A percentile compares a stretch with the other conserved stretches of the same genome.
phyloP scores from a whole-genome alignment of 2,329 filamentous ascomycete genomes.

The Didymella glomerata region DNA sequence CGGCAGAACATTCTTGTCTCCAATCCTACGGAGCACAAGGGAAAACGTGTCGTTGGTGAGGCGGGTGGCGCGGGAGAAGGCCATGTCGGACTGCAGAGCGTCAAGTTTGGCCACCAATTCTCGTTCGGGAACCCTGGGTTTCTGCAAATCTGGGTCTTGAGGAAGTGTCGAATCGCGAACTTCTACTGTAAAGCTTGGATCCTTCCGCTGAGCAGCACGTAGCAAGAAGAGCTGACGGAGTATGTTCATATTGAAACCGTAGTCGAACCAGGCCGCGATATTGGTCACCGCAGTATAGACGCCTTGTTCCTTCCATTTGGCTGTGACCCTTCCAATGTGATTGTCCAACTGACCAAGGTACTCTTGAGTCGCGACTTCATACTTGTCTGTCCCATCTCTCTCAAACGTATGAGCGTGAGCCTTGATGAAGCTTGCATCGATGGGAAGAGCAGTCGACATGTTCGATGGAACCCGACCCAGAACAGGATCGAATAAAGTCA shows the following conservation, averaged over 20 bases:
- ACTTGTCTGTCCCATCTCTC: slow-evolving; percentile 57
- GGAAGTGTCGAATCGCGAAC: neutral
- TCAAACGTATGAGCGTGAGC: slow-evolving; percentile 72
- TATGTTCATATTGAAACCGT: slow-evolving; percentile 58
- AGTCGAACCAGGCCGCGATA: slow-evolving; percentile 62
- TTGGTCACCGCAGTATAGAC: slow-evolving; percentile 67
- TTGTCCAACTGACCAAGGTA: slow-evolving; percentile 65
- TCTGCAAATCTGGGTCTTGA: neutral
- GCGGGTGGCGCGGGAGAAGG: slow-evolving; percentile 46
- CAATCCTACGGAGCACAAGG: slow-evolving; percentile 61
- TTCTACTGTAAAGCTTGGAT: neutral
- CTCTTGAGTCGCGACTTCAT: slow-evolving; percentile 56
- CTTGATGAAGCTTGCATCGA: slow-evolving; percentile 70
- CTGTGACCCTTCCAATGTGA: slow-evolving; percentile 63
- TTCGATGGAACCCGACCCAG: too few species aligned
- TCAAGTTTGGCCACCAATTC: slow-evolving; percentile 7
- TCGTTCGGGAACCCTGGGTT: neutral
- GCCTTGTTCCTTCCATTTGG: slow-evolving; percentile 65
- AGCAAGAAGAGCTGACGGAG: slow-evolving; percentile 42
- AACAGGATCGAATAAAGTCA: slow-evolving; percentile 51
- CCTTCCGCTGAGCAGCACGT: slow-evolving; percentile 9
- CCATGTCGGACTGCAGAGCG: slow-evolving; percentile 20
- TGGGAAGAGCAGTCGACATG: slow-evolving; percentile 12
- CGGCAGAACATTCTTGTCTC: slow-evolving; percentile 67
- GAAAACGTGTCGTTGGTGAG: slow-evolving; percentile 58